Base-by-base conservation (phyloP, 768 basidiomycete species). In the Boletus rufocinnamomeus region DNA sequence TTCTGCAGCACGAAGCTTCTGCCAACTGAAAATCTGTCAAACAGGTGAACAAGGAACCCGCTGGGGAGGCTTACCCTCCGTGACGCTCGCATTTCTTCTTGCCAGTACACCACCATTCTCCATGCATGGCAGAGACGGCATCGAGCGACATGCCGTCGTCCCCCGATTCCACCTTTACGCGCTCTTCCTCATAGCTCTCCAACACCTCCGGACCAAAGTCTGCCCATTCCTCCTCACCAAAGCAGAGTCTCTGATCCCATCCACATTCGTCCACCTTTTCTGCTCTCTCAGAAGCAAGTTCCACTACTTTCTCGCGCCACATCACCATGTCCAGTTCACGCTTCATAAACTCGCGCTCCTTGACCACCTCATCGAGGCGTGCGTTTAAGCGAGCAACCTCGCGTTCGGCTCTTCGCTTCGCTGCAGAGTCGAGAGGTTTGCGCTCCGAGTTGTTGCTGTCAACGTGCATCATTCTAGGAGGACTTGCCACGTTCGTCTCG, bases 161-260 rank as follows among this genome's bases (percentile, higher is more conserved):
- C 2, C 63, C 72, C 6, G 54, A 40, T 30, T 70, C 71, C 16
- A 52, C 56, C 56, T 77, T 77, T 30, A 68, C 67, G 45, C 78
- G 77, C 14, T 71, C 75, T 51, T 78, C 76, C 34, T 86, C 86
- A 60, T 92, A 91, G 64, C 84, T 87, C 68, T 91, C 87, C 65
- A 91, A 64, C 27, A 86, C 88, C 17, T 81, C 82, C 3, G 74
- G 76, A 10, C 84, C 88, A 71, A 85, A 88, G 50, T 87, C 88
- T 38, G 75, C 80, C 79, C 85, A 92, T 69, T 91, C 89, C 57
- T 86, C 85, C 48, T 93, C 89, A n/a, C 87, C 87, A 68, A 88
- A 87, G 59, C 89, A 89, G 25, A 97, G 77, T 32, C 94, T 80
- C 65, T 87, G 86, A 71, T 97, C 94, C 86, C 93, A 95, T 6